A percentile compares a stretch with the other conserved stretches of the same genome.
phyloP scores from a whole-genome alignment of 352 stramenopile species.

The Aphanomyces euteiches region DNA sequence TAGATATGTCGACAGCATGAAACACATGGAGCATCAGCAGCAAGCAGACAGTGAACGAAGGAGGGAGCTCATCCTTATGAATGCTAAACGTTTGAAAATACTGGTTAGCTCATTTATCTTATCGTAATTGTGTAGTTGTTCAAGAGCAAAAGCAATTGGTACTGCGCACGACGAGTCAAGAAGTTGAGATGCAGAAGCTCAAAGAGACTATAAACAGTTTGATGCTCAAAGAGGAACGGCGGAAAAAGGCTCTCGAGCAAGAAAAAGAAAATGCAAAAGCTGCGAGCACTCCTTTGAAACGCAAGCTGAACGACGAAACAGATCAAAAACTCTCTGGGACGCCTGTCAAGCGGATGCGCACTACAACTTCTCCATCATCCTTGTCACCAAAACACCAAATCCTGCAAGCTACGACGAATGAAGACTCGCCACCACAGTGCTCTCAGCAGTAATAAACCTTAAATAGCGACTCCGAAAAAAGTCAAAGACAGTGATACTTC shows the following conservation, averaged over 20 bases:
- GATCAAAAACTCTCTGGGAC: neutral
- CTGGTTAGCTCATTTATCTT: neutral
- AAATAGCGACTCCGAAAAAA: neutral
- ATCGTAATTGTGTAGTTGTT: constrained; percentile 1
- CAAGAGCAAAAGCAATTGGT: constrained; percentile 19
- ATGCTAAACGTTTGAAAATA: constrained; percentile 6
- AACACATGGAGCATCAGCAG: constrained; percentile 4
- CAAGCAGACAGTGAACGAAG: neutral
- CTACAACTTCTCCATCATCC: neutral
- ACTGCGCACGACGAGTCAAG: neutral
- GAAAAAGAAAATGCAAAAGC: constrained; percentile 5
- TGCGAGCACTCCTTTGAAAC: neutral
- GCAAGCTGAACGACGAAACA: neutral
- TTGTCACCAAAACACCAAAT: neutral
- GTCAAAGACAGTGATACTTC: neutral
- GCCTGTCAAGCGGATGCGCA: neutral
- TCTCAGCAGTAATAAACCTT: constrained; percentile 13
- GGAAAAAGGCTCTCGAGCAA: constrained; percentile 6
- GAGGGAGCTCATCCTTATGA: constrained; percentile 18
- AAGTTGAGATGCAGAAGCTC: constrained; percentile 11
- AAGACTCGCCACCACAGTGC: neutral
- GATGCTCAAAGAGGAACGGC: constrained; percentile 5
- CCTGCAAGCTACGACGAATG: neutral
- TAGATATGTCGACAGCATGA: constrained; percentile 16
- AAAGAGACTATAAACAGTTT: constrained; percentile 9